Evolutionary conservation across 495 filamentous ascomycete genomes (phyloP), one percentile per base, ranked within the genome.

Genomic region (Aspergillus sclerotioniger): DNA sequence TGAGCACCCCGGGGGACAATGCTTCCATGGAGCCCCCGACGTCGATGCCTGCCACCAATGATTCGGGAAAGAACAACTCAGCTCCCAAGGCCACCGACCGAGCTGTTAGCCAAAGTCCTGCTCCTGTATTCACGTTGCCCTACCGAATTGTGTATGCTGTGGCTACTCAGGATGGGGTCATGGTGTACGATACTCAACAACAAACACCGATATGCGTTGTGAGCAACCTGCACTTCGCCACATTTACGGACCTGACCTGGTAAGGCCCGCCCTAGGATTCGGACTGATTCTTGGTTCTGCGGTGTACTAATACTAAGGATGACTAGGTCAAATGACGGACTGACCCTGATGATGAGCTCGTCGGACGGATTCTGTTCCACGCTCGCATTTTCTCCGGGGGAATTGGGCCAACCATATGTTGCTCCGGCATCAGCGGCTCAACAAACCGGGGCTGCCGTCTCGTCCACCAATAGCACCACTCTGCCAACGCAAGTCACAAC

Each of bases 301-400:
- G n/a, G n/a, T n/a, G n/a, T n/a, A n/a, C n/a, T n/a, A n/a, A n/a
- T n/a, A n/a, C n/a, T 59, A 59, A 65, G 25, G 16, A n/a, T 31
- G 43, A 10, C 20, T 51, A 97, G 92, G 92, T 95, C 95, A 1
- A 88, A 80, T 61, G 95, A 99, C 71, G 95, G 95, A 2, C 79
- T 88, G 46, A 98, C 92, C 1, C 75, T 99, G 21, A 79, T 98
- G 35, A 97, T 99, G 82, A 92, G 90, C 53, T 98, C 95, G 1
- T 96, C 95, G 0, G 95, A 99, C 67, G 95, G 95, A 0, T 99
- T 97, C 74, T 98, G 95, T 67, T 99, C 95, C 0, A 86, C 90
- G 0, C 78, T 99, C 20, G 84, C 91, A 0, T 99, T 99, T 68
- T 69, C 82, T 7, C 78, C 88, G 5, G 90, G 90, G 17, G 95